Base-by-base conservation (phyloP, 192 early-diverging fungal species). In the Coemansia brasiliensis region DNA sequence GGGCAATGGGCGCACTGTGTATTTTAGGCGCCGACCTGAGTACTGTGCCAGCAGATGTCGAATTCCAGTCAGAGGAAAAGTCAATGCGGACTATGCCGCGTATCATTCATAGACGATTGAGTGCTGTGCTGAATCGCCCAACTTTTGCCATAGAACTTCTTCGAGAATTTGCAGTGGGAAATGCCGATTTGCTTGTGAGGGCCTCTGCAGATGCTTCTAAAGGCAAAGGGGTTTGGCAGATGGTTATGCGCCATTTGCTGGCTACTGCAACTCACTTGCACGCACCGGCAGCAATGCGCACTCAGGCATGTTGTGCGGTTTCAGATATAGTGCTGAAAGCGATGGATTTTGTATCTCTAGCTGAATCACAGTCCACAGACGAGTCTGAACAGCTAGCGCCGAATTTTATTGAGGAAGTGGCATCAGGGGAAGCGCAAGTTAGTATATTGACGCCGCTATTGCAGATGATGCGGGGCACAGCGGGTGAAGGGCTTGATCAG, bases 221-320 rank as follows among this genome's bases (percentile, higher is more conserved):
- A 7, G 65, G 54, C 3, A 5, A 38, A 22, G 61, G 49, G 38
- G 65, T 55, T 16, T 69, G 70, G 66, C 37, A 15, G 4, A 54
- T 85, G 15, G 66, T 93, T n/a, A 83, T 90, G 38, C 72, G 72
- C 24, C 86, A 92, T 57, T 70, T 94, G 43, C 83, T 95, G 21
- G 83, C 87, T 9, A 90, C 89, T 8, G 85, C 92, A 13, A 90
- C 92, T 17, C 74, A 66, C 43, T 27, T 68, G 0, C 61, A 46
- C 4, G 84, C 81, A 24, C 81, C 88, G 0, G 17, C 81, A 4
- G 68, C 86, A 0, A 86, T 94, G 27, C 83, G 94, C 16, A 77
- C 79, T 3, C 92, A 94, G 62, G 87, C 87, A 15, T 92, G 92
- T 63, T 82, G 81, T 26, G 82, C 87, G 0, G 80, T 95, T 38